Percentiles rank a stretch among this genome's conserved stretches.
Conservation (phyloP, 2,329 filamentous ascomycete species). For the Phialocephala subalpina region DNA sequence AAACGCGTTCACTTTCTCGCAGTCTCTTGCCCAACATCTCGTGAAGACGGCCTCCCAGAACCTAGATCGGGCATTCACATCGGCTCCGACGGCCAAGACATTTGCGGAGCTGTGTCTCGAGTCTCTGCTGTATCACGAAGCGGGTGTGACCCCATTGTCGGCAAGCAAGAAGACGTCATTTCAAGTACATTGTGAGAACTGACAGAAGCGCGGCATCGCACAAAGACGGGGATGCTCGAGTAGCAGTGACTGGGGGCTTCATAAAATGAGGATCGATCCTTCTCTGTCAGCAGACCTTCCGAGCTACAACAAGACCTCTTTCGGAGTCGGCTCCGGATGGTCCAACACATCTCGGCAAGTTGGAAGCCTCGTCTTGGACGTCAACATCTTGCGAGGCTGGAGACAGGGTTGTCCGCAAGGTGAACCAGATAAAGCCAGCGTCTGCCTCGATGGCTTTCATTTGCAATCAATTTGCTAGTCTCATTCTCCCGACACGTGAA, state of each 20-base stretch:
- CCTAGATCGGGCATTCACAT: neutral
- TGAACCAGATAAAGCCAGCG: neutral
- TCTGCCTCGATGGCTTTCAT: no score
- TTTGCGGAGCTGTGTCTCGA: neutral
- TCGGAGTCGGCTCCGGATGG: neutral
- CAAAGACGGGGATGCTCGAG: neutral
- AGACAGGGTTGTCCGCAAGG: neutral
- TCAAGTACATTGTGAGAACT: neutral
- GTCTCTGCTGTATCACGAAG: neutral
- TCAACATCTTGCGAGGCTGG: neutral
- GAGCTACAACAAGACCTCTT: no score
- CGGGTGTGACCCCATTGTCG: neutral
- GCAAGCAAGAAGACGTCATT: neutral
- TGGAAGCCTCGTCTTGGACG: neutral
- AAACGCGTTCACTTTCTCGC: neutral
- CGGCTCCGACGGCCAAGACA: constrained; percentile 4
- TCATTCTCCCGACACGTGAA: no score
- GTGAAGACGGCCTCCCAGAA: neutral
- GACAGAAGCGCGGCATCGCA: neutral
- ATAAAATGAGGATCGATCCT: no score
- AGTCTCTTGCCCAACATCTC: neutral
- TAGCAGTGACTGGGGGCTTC: neutral
- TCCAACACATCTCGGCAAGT: neutral
- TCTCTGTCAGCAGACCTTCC: no score
- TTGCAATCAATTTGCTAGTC: no score